Base-by-base conservation (phyloP, 257 asterid species). In the Voacanga thouarsii region DNA sequence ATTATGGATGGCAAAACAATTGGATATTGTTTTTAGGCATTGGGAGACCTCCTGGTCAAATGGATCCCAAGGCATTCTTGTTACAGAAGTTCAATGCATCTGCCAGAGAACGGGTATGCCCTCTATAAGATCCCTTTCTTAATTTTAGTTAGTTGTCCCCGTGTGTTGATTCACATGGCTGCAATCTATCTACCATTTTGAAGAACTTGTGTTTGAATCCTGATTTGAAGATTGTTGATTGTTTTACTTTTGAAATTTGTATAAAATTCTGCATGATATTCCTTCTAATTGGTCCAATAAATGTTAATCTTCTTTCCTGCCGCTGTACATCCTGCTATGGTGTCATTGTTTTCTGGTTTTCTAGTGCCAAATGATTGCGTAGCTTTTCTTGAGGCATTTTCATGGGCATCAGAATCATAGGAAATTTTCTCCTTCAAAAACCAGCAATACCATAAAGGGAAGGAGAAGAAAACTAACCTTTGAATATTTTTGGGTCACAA, bases 1-100 rank as follows among this genome's bases (percentile, higher is more conserved):
- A 55, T 79, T 56, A n/a, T 65, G 74, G 66, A 74, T 73, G 57
- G 63, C 70, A 8, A 55, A 45, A 59, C 64, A 76, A 30, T 53
- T 74, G 47, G 47, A 66, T 61, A 75, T 74, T 71, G 45, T 65
- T 76, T 69, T 83, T 81, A 95, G 99, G 98, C 71, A 90, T 95
- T 56, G 99, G 98, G 77, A 89, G 88, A 85, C 98, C 99, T 79
- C 90, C 97, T 51, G 97, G 98, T 80, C 96, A 93, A 89, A 93
- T 93, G 99, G 99, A 95, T 88, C 99, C 98, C 44, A 95, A 93
- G 88, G 98, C 98, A 65, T 93, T 86, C 86, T 78, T 90, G 84
- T 96, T 95, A 66, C 99, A 95, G 85, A 95, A 90, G 80, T 93
- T 95, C 82, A 95, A 89, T 77, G 88, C 81, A 71, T 87, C 85